Percentiles rank a stretch among this genome's conserved stretches.
These are phyloP conservation scores for Candida insectorum DNA, from an alignment of 805 yeast species.

Conservation along the genomic window DNA sequence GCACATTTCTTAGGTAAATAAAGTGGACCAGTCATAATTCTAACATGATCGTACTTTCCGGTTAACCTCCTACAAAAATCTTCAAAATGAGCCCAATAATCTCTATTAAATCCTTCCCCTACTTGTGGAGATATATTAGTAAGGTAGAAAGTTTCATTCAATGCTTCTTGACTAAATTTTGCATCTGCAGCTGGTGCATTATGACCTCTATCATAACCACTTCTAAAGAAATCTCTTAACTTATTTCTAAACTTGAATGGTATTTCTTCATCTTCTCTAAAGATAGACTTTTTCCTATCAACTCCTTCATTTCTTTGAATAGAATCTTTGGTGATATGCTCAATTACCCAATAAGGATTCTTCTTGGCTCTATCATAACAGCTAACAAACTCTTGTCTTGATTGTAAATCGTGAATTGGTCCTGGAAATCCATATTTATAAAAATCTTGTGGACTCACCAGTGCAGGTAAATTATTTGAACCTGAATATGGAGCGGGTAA, in stretches of 20 bases:
- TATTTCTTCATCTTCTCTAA: slow-evolving; percentile 80
- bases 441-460: slow-evolving; percentile 71
- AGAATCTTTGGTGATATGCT: slow-evolving; percentile 79
- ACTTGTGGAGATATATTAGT: slow-evolving; percentile 96
- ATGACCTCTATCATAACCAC: slow-evolving; percentile 96
- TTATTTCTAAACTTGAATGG: slow-evolving; percentile 75
- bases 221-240: slow-evolving; percentile 83
- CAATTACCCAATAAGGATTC: slow-evolving; percentile 88
- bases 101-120: slow-evolving; percentile 96
- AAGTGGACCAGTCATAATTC: slow-evolving; percentile 91
- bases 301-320: slow-evolving; percentile 49
- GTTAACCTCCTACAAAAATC: slow-evolving; percentile 81
- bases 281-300: slow-evolving; percentile 77
- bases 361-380: slow-evolving; percentile 82
- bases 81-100: slow-evolving; percentile 96
- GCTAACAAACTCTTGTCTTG: slow-evolving; percentile 72
- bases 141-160: slow-evolving; percentile 90
- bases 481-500: slow-evolving; percentile 8
- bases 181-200: slow-evolving; percentile 98
- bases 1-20: slow-evolving; percentile 76
- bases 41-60: slow-evolving; percentile 63
- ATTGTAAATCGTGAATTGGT: slow-evolving; percentile 81
- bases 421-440: slow-evolving; percentile 95
- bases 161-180: slow-evolving; percentile 81
- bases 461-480: slow-evolving; percentile 23